Conservation (phyloP, 2,329 filamentous ascomycete genomes). For the Aureobasidium sp. region DNA sequence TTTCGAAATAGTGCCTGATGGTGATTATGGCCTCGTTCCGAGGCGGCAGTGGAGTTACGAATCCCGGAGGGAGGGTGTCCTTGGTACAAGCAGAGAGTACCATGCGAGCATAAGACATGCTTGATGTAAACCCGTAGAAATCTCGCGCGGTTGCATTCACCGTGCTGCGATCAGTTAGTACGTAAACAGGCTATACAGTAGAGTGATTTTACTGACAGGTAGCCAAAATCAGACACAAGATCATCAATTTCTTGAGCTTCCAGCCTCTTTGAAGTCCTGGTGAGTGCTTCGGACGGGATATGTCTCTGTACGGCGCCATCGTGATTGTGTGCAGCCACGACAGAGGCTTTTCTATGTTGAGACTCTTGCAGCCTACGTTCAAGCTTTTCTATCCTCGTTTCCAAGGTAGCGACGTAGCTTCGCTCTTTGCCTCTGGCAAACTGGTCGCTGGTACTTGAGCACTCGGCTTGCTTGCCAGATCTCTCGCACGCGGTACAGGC, state of each 20-base stretch:
- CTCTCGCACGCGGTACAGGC: constrained; percentile 94
- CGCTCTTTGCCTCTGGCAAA: constrained; percentile 93
- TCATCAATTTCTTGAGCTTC: constrained; percentile 87
- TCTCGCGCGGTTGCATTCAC: constrained; percentile 93
- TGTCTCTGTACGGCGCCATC: background rate
- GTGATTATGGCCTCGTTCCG: constrained; percentile 61
- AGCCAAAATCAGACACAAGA: constrained; percentile 88
- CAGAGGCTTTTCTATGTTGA: constrained; percentile 65
- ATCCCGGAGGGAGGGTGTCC: constrained; percentile 59
- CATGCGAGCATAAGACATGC: constrained; percentile 87
- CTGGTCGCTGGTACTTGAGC: constrained; percentile 90
- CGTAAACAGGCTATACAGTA: background rate
- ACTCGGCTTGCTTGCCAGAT: constrained; percentile 76
- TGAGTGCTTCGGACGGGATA: constrained; percentile 15
- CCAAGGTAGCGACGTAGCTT: constrained; percentile 94
- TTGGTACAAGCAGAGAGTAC: constrained; percentile 77
- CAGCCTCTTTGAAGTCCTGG: constrained; percentile 43
- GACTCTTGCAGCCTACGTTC: constrained; percentile 63
- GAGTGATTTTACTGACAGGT: constrained; percentile 53
- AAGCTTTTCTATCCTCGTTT: constrained; percentile 80
- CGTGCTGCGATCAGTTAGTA: constrained; percentile 48
- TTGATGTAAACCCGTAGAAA: constrained; percentile 79
- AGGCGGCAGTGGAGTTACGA: constrained; percentile 58
- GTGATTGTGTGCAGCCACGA: constrained; percentile 56
- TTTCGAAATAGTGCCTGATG: constrained; percentile 77